Conservation (phyloP, 371 early-diverging fungal species). For the Cokeromyces recurvatus region DNA sequence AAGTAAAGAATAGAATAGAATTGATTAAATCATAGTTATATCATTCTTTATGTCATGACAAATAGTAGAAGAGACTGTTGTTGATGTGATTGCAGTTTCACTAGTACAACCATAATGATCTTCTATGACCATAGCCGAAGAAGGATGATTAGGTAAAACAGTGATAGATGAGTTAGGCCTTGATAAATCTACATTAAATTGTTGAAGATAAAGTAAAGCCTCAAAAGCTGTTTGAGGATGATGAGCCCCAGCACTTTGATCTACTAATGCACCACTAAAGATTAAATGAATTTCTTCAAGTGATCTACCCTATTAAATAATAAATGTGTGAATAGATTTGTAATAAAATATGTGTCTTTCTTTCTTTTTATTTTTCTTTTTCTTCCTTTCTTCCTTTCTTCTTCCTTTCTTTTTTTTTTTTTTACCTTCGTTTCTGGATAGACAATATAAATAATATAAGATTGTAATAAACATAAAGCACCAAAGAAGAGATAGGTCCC, state of each 20-base stretch:
- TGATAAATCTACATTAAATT: background rate
- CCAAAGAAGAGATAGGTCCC: slow-evolving; percentile 60
- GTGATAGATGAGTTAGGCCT: background rate
- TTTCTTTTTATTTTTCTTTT: too few relatives aligned
- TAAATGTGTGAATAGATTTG: background rate
- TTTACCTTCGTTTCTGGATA: slow-evolving; percentile 73
- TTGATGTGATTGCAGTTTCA: too few relatives aligned
- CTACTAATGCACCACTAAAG: slow-evolving; percentile 35
- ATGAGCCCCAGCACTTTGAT: slow-evolving; percentile 26
- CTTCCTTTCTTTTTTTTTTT: background rate
- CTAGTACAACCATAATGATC: too few relatives aligned
- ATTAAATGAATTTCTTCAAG: slow-evolving; percentile 34
- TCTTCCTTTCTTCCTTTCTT: too few relatives aligned
- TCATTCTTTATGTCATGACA: too few relatives aligned
- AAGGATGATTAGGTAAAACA: too few relatives aligned
- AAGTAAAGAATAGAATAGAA: too few relatives aligned
- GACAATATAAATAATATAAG: slow-evolving; percentile 52
- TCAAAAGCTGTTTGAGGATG: slow-evolving; percentile 37
- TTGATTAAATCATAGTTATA: too few relatives aligned
- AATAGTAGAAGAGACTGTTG: too few relatives aligned
- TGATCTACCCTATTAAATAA: slow-evolving; percentile 20
- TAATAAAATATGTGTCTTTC: too few relatives aligned
- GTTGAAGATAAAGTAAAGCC: slow-evolving; percentile 12
- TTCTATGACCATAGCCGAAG: too few relatives aligned
- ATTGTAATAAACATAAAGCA: slow-evolving; percentile 46